A percentile compares a stretch with the other conserved stretches of the same genome.
phyloP scores from a whole-genome alignment of 2,329 filamentous ascomycete genomes.

The Xylariaceae sp. region DNA sequence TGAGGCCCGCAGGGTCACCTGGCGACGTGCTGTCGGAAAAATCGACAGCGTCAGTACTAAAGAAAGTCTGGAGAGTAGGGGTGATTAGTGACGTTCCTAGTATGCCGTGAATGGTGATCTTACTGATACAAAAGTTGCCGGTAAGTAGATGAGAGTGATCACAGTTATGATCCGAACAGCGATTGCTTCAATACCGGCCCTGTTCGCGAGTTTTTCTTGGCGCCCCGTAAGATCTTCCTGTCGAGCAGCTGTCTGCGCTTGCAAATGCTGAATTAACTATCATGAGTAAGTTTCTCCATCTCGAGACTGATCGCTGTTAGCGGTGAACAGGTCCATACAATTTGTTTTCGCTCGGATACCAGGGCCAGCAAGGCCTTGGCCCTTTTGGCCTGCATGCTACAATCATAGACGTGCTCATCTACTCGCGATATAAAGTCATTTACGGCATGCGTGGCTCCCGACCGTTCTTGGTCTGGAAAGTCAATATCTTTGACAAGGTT shows the following conservation, averaged over 20 bases:
- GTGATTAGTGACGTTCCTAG: neutral
- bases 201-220: constrained; percentile 1
- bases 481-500: constrained; percentile 9
- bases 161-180: constrained; percentile 29
- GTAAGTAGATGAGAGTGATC: constrained; percentile 29
- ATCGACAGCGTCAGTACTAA: constrained; percentile 14
- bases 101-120: neutral
- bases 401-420: constrained; percentile 26
- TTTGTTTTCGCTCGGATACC: constrained; percentile 26
- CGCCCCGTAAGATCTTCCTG: constrained; percentile 19
- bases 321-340: constrained; percentile 7
- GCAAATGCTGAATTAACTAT: constrained; percentile 1
- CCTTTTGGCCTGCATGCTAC: constrained; percentile 28
- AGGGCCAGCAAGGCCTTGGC: constrained; percentile 26
- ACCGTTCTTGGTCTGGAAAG: constrained; percentile 7
- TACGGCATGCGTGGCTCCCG: constrained; percentile 11
- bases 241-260: constrained; percentile 18
- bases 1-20: neutral
- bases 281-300: neutral
- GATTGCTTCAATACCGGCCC: constrained; percentile 21
- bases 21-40: neutral
- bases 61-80: constrained; percentile 25
- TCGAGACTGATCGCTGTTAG: neutral
- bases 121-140: constrained; percentile 27
- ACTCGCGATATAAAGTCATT: constrained; percentile 17